Percentiles rank a stretch among this genome's conserved stretches.
These are phyloP conservation scores for Pyrenophora seminiperda DNA, from an alignment of 2,329 filamentous ascomycete species.

Conservation along the genomic window DNA sequence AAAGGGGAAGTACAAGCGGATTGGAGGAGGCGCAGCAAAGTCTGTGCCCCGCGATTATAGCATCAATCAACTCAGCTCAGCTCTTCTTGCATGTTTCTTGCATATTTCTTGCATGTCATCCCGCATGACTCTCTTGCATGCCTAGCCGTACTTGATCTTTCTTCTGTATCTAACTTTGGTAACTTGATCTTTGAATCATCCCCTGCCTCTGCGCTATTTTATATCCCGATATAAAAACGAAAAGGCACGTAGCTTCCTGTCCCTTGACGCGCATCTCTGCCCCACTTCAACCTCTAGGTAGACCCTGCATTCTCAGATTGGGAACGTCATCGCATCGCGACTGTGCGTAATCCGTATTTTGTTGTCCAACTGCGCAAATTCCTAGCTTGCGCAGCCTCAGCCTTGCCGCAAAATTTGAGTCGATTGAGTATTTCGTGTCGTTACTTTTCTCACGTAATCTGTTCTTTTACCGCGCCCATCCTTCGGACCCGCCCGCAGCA, in stretches of 20 bases:
- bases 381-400: constrained; percentile 4
- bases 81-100: background rate
- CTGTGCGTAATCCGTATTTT: constrained; percentile 15
- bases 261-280: constrained; percentile 5
- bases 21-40: constrained; percentile 20
- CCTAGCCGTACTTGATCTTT: background rate
- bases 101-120: background rate
- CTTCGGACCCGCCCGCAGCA: no score
- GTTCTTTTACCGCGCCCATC: background rate
- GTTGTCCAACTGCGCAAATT: constrained; percentile 9
- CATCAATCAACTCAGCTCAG: constrained; percentile 12
- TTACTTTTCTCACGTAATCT: no score
- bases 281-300: constrained; percentile 20
- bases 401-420: background rate
- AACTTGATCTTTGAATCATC: background rate
- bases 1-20: constrained; percentile 11
- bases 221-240: background rate
- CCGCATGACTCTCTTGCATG: background rate
- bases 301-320: constrained; percentile 14
- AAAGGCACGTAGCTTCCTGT: constrained; percentile 10
- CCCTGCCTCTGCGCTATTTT: background rate
- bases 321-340: constrained; percentile 20
- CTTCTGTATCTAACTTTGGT: background rate
- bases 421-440: no score
- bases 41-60: constrained; percentile 13